phyloP scores from a whole-genome alignment of 1,139 yeast genomes.

The Wickerhamomyces sp. region DNA sequence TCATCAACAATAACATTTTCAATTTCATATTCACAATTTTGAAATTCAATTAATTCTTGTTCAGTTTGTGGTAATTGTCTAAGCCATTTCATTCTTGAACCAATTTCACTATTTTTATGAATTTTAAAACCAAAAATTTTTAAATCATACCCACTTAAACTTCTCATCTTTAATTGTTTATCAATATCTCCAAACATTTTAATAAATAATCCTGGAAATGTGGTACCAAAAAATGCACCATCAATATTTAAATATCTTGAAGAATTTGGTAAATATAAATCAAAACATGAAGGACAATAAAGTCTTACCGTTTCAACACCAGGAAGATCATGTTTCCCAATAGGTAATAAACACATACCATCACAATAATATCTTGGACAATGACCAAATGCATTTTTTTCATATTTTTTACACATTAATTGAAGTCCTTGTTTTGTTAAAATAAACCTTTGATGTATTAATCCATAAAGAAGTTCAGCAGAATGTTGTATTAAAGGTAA shows the following conservation, averaged over 20 bases:
- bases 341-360: conserved; percentile 88
- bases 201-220: conserved; percentile 88
- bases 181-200: conserved; percentile 87
- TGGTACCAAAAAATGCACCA: conserved; percentile 95
- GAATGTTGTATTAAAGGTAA: conserved; percentile 78
- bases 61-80: conserved; percentile 64
- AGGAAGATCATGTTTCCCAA: conserved; percentile 86
- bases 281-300: conserved; percentile 93
- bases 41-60: conserved; percentile 55
- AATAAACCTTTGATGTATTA: conserved; percentile 90
- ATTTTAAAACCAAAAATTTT: conserved; percentile 86
- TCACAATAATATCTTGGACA: conserved; percentile 92
- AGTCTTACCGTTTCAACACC: conserved; percentile 89
- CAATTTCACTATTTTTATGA: conserved; percentile 68
- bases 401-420: conserved; percentile 94
- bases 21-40: conserved; percentile 55
- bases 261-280: conserved; percentile 80
- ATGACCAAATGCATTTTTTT: conserved; percentile 80
- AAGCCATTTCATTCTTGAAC: conserved; percentile 95
- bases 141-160: conserved; percentile 53
- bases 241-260: conserved; percentile 83
- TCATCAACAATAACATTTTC: conserved; percentile 40
- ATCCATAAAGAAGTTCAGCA: conserved; percentile 87
- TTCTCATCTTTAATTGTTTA: conserved; percentile 42
- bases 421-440: conserved; percentile 87